These are phyloP conservation scores for Ascochyta koolunga DNA, from an alignment of 2,329 filamentous ascomycete genomes.

Conservation along the genomic window DNA sequence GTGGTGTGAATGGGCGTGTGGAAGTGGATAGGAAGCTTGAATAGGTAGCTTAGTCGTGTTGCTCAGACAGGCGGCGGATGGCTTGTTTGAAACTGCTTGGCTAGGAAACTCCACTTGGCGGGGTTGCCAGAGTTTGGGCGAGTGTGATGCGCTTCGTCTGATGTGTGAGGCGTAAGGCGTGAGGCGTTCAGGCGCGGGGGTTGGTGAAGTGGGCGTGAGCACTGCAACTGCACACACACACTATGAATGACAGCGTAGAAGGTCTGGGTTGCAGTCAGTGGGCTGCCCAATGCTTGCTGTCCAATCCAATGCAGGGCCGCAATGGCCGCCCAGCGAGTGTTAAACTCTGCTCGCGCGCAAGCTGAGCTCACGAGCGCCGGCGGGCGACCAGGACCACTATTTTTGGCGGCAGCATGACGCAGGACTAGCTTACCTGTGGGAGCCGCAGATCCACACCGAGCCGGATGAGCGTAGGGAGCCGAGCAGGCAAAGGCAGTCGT, in stretches of 20 bases:
- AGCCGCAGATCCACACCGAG: slow-evolving; percentile 17
- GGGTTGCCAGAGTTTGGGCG: slow-evolving; percentile 14
- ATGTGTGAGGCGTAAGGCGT: background rate
- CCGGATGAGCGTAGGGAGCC: slow-evolving; percentile 3
- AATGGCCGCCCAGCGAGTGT: slow-evolving; percentile 1
- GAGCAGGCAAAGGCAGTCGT: background rate
- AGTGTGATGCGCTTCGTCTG: slow-evolving; percentile 10
- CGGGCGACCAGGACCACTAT: slow-evolving; percentile 11
- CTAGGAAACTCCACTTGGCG: slow-evolving; percentile 19
- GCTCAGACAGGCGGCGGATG: slow-evolving; percentile 10
- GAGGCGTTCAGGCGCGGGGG: slow-evolving; percentile 7
- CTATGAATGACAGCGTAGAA: slow-evolving; percentile 1
- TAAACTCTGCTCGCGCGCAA: slow-evolving; percentile 1
- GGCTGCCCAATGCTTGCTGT: slow-evolving; percentile 4
- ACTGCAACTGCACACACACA: too few species aligned
- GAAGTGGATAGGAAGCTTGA: background rate
- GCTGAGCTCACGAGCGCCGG: background rate
- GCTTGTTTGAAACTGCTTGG: slow-evolving; percentile 14
- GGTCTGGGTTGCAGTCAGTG: slow-evolving; percentile 15
- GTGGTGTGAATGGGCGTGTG: background rate
- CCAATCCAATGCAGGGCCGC: background rate
- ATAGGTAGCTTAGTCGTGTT: slow-evolving; percentile 7
- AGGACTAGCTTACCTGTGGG: slow-evolving; percentile 31
- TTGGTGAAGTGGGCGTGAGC: slow-evolving; percentile 15
- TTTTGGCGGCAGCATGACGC: slow-evolving; percentile 27